Conservation (phyloP, 108 stramenopile species). For the Nitzschia sp. region DNA sequence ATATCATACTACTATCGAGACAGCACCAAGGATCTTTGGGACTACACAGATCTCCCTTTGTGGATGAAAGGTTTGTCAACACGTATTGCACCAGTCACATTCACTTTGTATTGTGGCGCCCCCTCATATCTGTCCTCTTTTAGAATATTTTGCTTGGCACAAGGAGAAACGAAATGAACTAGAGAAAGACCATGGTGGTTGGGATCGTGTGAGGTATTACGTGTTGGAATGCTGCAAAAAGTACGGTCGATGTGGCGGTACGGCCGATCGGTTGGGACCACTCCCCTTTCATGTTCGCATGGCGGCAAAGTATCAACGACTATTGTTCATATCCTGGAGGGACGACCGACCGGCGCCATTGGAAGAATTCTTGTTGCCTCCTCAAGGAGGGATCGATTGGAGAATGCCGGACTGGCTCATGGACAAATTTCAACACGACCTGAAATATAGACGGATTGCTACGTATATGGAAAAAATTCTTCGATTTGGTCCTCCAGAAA, state of each 20-base stretch:
- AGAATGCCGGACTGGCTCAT: slow-evolving; percentile 30
- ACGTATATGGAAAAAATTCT: slow-evolving; percentile 1
- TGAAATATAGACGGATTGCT: background rate
- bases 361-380: slow-evolving; percentile 41
- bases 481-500: background rate
- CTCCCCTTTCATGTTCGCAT: slow-evolving; percentile 25
- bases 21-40: slow-evolving; percentile 1
- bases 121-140: background rate
- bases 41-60: slow-evolving; percentile 5
- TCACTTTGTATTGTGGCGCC: too few relatives aligned
- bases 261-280: slow-evolving; percentile 38
- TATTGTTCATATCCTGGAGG: slow-evolving; percentile 37
- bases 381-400: slow-evolving; percentile 36
- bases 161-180: slow-evolving; percentile 10
- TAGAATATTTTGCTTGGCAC: slow-evolving; percentile 47
- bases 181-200: slow-evolving; percentile 1
- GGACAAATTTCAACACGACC: background rate
- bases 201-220: slow-evolving; percentile 4
- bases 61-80: slow-evolving; percentile 23
- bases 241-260: slow-evolving; percentile 35
- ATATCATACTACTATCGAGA: background rate
- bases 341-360: slow-evolving; percentile 32
- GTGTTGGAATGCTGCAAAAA: slow-evolving; percentile 27
- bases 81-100: too few relatives aligned
- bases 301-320: slow-evolving; percentile 23